Evolutionary conservation across 495 filamentous ascomycete species (phyloP).

Genomic region (Trichoderma asperelloides): DNA sequence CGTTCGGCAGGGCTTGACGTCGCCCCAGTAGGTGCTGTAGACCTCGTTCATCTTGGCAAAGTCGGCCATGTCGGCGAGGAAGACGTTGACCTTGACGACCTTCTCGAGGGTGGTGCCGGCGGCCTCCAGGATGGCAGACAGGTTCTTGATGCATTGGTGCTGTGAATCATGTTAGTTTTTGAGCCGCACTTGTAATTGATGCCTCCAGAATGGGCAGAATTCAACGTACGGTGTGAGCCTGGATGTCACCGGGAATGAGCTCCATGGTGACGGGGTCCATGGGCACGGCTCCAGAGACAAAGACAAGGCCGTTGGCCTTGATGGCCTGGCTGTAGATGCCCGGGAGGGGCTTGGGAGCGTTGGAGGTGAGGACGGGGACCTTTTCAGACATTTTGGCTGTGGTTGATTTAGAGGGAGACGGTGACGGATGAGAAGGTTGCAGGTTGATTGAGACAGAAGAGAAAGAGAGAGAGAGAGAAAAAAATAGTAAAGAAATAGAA

Average conservation of each 20-base stretch:
- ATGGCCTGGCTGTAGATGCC: constrained; percentile 47
- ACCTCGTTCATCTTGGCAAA: constrained; percentile 58
- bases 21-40: constrained; percentile 47
- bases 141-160: constrained; percentile 31
- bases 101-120: constrained; percentile 50
- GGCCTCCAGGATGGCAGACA: constrained; percentile 50
- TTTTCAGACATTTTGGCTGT: constrained; percentile 17
- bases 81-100: constrained; percentile 60
- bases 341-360: constrained; percentile 46
- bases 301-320: constrained; percentile 48
- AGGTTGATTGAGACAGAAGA: not conserved
- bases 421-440: not conserved
- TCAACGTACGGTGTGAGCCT: constrained; percentile 42
- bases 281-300: constrained; percentile 48
- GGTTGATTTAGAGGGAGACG: not conserved
- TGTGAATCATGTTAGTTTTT: constrained; percentile 38
- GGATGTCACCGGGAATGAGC: constrained; percentile 43
- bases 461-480: not conserved
- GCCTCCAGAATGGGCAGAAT: not conserved
- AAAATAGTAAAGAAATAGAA: not conserved
- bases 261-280: constrained; percentile 40
- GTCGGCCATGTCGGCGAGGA: constrained; percentile 56
- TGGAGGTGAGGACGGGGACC: constrained; percentile 36
- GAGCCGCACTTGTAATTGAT: not conserved
- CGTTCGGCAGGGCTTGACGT: constrained; percentile 22